Conservation (phyloP, 1,139 yeast genomes). For the Suhomyces maxii region DNA sequence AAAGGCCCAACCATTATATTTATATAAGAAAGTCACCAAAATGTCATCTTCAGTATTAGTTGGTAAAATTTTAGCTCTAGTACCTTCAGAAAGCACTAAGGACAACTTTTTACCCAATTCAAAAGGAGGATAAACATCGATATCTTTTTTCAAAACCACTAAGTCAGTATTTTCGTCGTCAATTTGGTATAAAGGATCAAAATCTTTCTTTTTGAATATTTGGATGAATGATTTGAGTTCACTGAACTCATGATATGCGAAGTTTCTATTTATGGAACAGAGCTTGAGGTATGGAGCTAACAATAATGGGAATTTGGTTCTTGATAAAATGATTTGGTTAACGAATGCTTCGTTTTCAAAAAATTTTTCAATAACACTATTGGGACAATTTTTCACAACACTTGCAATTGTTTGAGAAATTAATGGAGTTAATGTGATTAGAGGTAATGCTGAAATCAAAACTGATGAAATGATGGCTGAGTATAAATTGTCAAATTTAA, state of each 20-base stretch:
- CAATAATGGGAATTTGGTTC: conserved; percentile 76
- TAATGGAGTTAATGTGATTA: conserved; percentile 53
- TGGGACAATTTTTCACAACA: conserved; percentile 57
- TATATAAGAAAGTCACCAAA: conserved; percentile 68
- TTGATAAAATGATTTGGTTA: conserved; percentile 56
- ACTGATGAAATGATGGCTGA: conserved; percentile 61
- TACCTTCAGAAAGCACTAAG: conserved; percentile 48
- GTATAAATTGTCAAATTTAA: conserved; percentile 54
- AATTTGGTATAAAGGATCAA: conserved; percentile 40
- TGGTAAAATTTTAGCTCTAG: conserved; percentile 70
- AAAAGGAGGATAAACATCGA: conserved; percentile 52
- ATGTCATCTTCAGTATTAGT: conserved; percentile 42
- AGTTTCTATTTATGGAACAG: conserved; percentile 61
- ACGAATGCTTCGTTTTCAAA: conserved; percentile 57
- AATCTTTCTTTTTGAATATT: conserved; percentile 36
- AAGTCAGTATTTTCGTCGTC: conserved; percentile 56
- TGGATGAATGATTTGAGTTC: conserved; percentile 62
- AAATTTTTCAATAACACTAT: conserved; percentile 55
- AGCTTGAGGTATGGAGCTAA: conserved; percentile 62
- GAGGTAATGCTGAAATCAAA: conserved; percentile 60
- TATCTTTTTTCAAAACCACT: conserved; percentile 38
- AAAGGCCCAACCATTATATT: conserved; percentile 84
- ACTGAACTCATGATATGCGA: conserved; percentile 64
- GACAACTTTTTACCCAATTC: conserved; percentile 48
- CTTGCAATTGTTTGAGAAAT: conserved; percentile 52